Base-by-base conservation (phyloP, 805 yeast genomes). In the Hanseniaspora pseudoguilliermondii region DNA sequence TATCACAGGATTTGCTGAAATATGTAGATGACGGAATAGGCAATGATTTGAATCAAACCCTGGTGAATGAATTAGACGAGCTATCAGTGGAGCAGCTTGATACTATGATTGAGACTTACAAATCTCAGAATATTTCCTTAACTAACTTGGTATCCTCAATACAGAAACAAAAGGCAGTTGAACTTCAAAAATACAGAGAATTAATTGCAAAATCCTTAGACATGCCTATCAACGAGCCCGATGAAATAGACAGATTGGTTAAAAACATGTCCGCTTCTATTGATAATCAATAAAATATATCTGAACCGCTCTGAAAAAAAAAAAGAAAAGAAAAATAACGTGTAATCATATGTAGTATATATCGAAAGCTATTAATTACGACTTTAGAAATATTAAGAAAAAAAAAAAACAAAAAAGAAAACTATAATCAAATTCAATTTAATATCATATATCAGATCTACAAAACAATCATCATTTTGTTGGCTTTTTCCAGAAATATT, bases 401-500 rank as follows among this genome's bases (percentile, higher is more conserved):
- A 8, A 32, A 32, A 32, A 32, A 32, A 32, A 32, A 29, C 29
- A 27, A 23, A 23, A 23, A 23, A 23, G 25, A 29, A 29, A 7
- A 29, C 7, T 13, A 11, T 10, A 10, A 32, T 32, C 15, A 10
- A 11, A 13, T 10, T 29, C 4, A 32, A 32, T 10, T 32, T 32
- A 11, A 32, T 13, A 32, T 32, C 35, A 32, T 32, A 10, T 11
- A 11, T 32, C 15, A 10, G 15, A 32, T 13, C 35, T 23, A 38
- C 23, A 34, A 34, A 15, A 27, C 7, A 35, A 40, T 3, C n/a
- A 16, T 59, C 54, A 63, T 59, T 65, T 66, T 8, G 66, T 66
- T 21, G 78, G 78, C 59, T 71, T 74, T 59, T 74, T 74, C 77
- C 77, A 74, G 63, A 70, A 74, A 60, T 74, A 74, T 60, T 74